Base-by-base conservation (phyloP, 2,329 filamentous ascomycete genomes). In the Penicillium sp. region DNA sequence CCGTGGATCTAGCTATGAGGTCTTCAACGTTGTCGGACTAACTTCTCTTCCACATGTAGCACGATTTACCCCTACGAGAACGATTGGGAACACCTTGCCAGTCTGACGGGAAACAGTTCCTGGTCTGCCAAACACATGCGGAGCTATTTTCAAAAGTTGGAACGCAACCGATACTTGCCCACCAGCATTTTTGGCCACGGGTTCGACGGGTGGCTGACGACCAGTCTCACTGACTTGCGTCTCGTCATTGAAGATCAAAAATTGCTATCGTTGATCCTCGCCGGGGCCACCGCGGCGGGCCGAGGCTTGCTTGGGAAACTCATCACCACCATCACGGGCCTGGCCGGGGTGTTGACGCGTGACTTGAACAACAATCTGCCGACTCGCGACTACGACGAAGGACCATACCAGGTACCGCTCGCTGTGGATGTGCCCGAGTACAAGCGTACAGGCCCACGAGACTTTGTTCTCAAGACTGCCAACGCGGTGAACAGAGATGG, bases 391-490 rank as follows among this genome's bases (percentile, higher is more conserved):
- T 63, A 63, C 18, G 57, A 64, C 3, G 68, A 73, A 27, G 75
- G 72, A 1, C 67, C 78, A 33, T 83, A 77, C 61, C 80, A 84
- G 55, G 75, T 85, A 4, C 81, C 82, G 3, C 61, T 84, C 27
- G 72, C 74, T 1, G 76, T 77, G 51, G 67, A 73, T n/a, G 61
- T 73, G n/a, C 72, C 66, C 44, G 60, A 67, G 5, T 64, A 64
- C 25, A 70, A 73, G 39, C 79, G 81, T 28, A 77, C 70, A 39
- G 77, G 80, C 11, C 69, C 78, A 3, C 76, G 80, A 28, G 77
- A 83, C 47, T 78, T 82, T 44, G 67, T 85, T 42, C 58, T 80
- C 53, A 62, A 72, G 42, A 70, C 74, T 9, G 70, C 72, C n/a
- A 73, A 76, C 52, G 76, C 75, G 5, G 69, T 69, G 51, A 73